Conservation (phyloP, 306 rosid species). For the Datisca glomerata region DNA sequence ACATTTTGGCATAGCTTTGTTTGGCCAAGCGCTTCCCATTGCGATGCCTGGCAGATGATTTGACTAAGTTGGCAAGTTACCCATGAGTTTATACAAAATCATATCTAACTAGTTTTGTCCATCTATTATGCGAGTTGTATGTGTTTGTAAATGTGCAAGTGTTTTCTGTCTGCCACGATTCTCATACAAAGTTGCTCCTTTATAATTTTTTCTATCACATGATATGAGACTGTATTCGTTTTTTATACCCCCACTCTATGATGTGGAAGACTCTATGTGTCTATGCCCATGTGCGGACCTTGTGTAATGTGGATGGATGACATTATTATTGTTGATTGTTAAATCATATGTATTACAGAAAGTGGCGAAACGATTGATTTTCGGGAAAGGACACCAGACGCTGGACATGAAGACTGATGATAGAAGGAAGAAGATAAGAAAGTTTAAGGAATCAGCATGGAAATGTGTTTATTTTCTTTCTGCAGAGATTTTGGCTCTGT, state of each 20-base stretch:
- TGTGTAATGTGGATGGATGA: no score
- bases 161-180: no score
- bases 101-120: neutral
- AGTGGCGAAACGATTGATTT: slow-evolving; percentile 52
- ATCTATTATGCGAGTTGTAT: neutral
- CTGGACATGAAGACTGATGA: slow-evolving; percentile 35
- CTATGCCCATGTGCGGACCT: no score
- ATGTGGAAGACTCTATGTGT: no score
- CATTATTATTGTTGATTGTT: slow-evolving; percentile 1
- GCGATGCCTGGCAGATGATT: neutral
- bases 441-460: slow-evolving; percentile 98
- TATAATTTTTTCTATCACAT: neutral
- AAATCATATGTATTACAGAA: slow-evolving; percentile 33
- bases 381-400: slow-evolving; percentile 44
- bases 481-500: slow-evolving; percentile 67
- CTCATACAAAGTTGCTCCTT: neutral
- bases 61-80: neutral
- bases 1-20: neutral
- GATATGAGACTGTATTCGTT: neutral
- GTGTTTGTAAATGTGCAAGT: neutral
- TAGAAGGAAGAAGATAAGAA: slow-evolving; percentile 58
- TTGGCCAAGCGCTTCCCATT: neutral
- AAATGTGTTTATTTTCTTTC: slow-evolving; percentile 73
- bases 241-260: no score
- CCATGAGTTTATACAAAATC: neutral